These are phyloP conservation scores for Zoysia japonica DNA, from an alignment of 176 grass and related monocot genomes.

Conservation along the genomic window DNA sequence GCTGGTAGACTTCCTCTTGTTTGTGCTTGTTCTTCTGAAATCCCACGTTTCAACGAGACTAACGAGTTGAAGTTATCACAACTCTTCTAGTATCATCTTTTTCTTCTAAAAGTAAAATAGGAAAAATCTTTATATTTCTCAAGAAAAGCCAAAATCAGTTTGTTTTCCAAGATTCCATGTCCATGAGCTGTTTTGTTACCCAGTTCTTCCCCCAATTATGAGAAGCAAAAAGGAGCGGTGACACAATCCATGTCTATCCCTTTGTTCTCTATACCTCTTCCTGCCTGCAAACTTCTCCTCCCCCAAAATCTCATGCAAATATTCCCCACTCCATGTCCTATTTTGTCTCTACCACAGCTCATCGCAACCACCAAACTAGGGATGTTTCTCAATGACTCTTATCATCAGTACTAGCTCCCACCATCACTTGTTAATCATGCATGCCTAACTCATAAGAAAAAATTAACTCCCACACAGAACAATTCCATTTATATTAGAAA, in stretches of 20 bases:
- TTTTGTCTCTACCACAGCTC: conserved; percentile 47
- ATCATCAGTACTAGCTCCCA: conserved; percentile 46
- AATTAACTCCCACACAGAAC: conserved; percentile 30
- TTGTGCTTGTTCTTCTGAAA: not conserved
- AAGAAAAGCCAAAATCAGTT: conserved; percentile 16
- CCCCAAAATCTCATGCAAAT: conserved; percentile 52
- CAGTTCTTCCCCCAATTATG: conserved; percentile 44
- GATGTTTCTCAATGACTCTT: conserved; percentile 27
- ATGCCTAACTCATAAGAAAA: conserved; percentile 42
- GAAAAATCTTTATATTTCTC: conserved; percentile 6
- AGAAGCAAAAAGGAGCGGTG: conserved; percentile 48
- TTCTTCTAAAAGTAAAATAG: not conserved
- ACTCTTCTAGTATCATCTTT: not conserved
- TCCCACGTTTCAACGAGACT: conserved; percentile 26
- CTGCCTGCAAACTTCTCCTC: conserved; percentile 33
- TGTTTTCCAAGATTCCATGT: conserved; percentile 48
- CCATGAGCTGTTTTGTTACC: conserved; percentile 48
- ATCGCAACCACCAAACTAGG: conserved; percentile 19
- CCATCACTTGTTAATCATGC: conserved; percentile 41
- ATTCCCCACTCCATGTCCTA: conserved; percentile 46
- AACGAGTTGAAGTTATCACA: conserved; percentile 10
- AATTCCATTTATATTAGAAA: conserved; percentile 22
- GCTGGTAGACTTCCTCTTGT: not conserved
- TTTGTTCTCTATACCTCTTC: conserved; percentile 54
- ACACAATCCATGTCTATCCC: conserved; percentile 55